Base-by-base conservation (phyloP, 192 early-diverging fungal species). In the Kappamyces sp. region DNA sequence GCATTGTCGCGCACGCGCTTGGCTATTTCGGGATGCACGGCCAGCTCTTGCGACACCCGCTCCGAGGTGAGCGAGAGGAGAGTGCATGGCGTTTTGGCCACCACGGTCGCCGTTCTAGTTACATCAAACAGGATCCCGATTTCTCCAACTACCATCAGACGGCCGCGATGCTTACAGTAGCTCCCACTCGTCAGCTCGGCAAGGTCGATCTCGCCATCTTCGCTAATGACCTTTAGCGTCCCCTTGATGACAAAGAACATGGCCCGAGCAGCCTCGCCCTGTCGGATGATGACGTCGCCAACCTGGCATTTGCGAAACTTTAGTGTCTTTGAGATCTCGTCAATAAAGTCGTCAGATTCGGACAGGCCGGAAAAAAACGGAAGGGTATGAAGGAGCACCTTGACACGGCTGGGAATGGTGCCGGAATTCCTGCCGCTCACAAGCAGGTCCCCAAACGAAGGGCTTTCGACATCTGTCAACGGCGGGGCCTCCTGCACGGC, bases 171-270 rank as follows among this genome's bases (percentile, higher is more conserved):
- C 64, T 41, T 66, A 78, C 76, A 80, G 47, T 69, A 77, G 15
- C 61, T 58, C 36, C 74, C 74, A 42, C 63, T 46, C 9, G 54
- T 43, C 45, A 80, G 52, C 46, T 68, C 72, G 12, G 67, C 69
- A 60, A 77, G 69, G 37, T 65, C 66, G 6, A 80, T 67, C 45
- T 80, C 78, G 0, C 70, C 70, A 39, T 71, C 78, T 7, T 69
- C 64, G 52, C 80, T 77, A 15, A 83, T 69, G 7, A 88, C 76
- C 55, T 81, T 74, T 22, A 88, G 82, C 1, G 71, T 66, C 33
- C 88, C 88, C 15, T 78, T 75, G 14, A 79, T 64, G 54, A 91
- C 75, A 66, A 91, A 91, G 52, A 85, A 91, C 66, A 90, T 79
- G 29, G 86, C 84, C 6, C 65, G 68, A 2, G 80, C 86, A 14